These are phyloP conservation scores for Raffaelea ambrosiae DNA, from an alignment of 2,329 filamentous ascomycete species.

Conservation along the genomic window DNA sequence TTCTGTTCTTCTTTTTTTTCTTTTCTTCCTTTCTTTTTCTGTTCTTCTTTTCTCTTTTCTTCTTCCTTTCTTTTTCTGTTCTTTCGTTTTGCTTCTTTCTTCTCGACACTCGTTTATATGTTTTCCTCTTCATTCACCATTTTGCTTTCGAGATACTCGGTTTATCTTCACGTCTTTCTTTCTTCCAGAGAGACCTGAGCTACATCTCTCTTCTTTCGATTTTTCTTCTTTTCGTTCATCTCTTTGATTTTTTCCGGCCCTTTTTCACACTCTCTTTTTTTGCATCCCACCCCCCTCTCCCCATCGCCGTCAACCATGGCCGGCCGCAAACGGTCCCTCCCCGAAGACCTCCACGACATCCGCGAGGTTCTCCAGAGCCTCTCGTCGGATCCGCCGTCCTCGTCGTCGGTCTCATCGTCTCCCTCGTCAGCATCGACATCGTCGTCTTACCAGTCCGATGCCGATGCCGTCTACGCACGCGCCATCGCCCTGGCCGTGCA, in stretches of 20 bases:
- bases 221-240: background rate
- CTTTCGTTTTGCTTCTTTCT: background rate
- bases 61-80: background rate
- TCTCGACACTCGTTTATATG: background rate
- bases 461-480: background rate
- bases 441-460: no score
- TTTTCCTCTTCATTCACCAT: background rate
- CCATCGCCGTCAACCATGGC: background rate
- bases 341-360: slow-evolving; percentile 4
- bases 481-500: slow-evolving; percentile 1
- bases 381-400: no score
- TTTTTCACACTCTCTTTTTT: background rate
- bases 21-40: background rate
- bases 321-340: background rate
- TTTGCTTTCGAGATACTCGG: background rate
- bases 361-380: slow-evolving; percentile 3
- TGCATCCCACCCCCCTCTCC: background rate
- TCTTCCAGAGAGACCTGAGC: background rate
- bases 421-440: no score
- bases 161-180: background rate
- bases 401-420: no score
- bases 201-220: background rate
- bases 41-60: background rate
- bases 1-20: no score
- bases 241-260: background rate